A percentile compares a stretch with the other conserved stretches of the same genome.
phyloP scores from a whole-genome alignment of 1,139 yeast species.

The Petasospora fabianii region DNA sequence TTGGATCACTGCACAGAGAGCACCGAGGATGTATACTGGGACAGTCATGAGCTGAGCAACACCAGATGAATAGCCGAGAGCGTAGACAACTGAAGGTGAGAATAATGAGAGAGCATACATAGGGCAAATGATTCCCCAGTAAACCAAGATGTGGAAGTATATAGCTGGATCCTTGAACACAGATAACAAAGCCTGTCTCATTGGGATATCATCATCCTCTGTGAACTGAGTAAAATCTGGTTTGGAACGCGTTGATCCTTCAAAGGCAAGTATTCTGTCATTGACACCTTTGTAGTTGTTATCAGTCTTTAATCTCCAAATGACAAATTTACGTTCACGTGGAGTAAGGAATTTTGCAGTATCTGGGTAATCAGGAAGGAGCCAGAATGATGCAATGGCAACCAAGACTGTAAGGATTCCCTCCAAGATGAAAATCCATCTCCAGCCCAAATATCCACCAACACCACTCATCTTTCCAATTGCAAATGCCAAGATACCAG shows the following conservation, averaged over 20 bases:
- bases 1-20: slow-evolving; percentile 30
- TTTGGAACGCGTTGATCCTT: slow-evolving; percentile 7
- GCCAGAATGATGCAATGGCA: slow-evolving; percentile 41
- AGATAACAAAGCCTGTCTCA: slow-evolving; percentile 11
- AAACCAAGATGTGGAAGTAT: slow-evolving; percentile 16
- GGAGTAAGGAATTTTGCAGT: slow-evolving; percentile 44
- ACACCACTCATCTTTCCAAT: slow-evolving; percentile 34
- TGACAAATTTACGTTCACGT: slow-evolving; percentile 44
- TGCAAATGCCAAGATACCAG: slow-evolving; percentile 44
- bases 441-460: slow-evolving; percentile 49
- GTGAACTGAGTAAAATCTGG: slow-evolving; percentile 18
- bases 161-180: slow-evolving; percentile 20
- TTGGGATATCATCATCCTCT: slow-evolving; percentile 18
- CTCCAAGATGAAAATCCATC: slow-evolving; percentile 59
- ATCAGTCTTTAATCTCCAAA: slow-evolving; percentile 40
- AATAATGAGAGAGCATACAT: slow-evolving; percentile 19
- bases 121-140: slow-evolving; percentile 20
- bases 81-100: slow-evolving; percentile 33
- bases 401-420: slow-evolving; percentile 50
- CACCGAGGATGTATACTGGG: slow-evolving; percentile 36
- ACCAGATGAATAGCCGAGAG: slow-evolving; percentile 31
- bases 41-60: slow-evolving; percentile 34
- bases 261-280: slow-evolving; percentile 3
- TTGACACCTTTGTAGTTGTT: slow-evolving; percentile 6
- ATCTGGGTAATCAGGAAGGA: slow-evolving; percentile 48